Evolutionary conservation across 2,329 filamentous ascomycete species (phyloP), one percentile per base, ranked within the genome.

Genomic region (Nemania sp.): DNA sequence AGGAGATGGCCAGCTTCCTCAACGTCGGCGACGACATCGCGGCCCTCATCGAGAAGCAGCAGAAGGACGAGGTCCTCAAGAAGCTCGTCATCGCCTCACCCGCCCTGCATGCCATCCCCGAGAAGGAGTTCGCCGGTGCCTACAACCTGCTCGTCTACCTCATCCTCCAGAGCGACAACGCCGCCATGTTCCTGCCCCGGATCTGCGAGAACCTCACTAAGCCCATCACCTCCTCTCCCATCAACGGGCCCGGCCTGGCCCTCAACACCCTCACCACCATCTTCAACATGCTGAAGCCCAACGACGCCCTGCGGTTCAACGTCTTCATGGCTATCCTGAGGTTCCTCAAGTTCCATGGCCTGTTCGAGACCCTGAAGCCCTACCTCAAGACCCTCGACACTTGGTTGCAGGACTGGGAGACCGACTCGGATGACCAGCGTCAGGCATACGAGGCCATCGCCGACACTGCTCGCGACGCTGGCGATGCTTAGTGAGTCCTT

Each of bases 91-190:
- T 88, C 68, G 90, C 90, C 59, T 92, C 91, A 54, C 79, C 84
- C 54, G 85, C 84, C 52, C 83, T 99, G 74, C 96, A 93, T 78
- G 84, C 85, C 65, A 91, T 92, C 57, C 91, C 94, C 60, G 95
- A 99, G 84, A 96, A 95, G 85, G 94, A 98, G 78, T 95, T 97
- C 76, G 93, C 92, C 63, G 90, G 94, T 61, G 92, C 94, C 63
- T 97, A 97, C 81, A 98, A 99, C 81, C 89, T 98, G 70, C 89
- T 99, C 76, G 89, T 98, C 74, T 91, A 97, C 81, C 88, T 99
- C 62, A 87, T 96, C 68, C 84, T 92, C 72, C 91, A 96, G 79
- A 91, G 92, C 62, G 87, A 90, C 71, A 91, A 93, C 70, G 86
- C 90, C 68, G 89, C 92, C 77, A 91, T 90, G 79, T 90, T 95